Base-by-base conservation (phyloP, 2,329 filamentous ascomycete species). In the Calonectria leucothoes region DNA sequence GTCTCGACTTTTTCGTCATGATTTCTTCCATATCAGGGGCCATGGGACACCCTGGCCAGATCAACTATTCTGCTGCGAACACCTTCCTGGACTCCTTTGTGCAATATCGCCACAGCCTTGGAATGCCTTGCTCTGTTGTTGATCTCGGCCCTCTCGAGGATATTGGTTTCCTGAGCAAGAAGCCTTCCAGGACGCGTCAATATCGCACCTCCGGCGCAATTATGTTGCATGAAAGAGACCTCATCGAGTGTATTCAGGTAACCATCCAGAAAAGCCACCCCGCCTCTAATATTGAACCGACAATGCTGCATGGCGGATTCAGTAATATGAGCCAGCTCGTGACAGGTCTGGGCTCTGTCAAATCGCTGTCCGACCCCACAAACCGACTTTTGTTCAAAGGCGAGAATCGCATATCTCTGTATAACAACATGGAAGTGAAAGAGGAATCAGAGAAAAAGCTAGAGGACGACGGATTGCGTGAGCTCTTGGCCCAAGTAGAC, bases 21-120 rank as follows among this genome's bases (percentile, higher is more conserved):
- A 75, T 81, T 51, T 79, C 76, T 5, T 87, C 85, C 1, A 70
- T 83, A 2, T 78, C 79, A 0, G 82, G 81, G 12, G 68, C 83
- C 4, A 65, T 84, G 1, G 85, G 83, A 14, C 79, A 82, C 20
- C 68, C 76, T 3, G 82, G 79, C 0, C 86, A 87, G 73, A 79
- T 81, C 67, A 87, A 85, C 74, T 88, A 88, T 72, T 77, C 82
- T 6, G 82, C 84, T 0, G 85, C 81, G 7, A 87, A 87, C 72
- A 80, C 81, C 12, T 88, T 84, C 75, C 76, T 86, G 45, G 83
- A 86, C 39, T 78, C 82, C 2, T 82, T 88, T 35, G 82, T 80
- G 7, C 81, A 82, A 6, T 84, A 84, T 57, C 83, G 86, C 4
- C 78, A 81, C 4, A 57, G 66, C 0, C 75, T 74, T 6, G 84